Percentiles rank a stretch among this genome's conserved stretches.
Evolutionary conservation across 2,329 filamentous ascomycete genomes (phyloP).

Genomic region (Aspergillus fumigatus): DNA sequence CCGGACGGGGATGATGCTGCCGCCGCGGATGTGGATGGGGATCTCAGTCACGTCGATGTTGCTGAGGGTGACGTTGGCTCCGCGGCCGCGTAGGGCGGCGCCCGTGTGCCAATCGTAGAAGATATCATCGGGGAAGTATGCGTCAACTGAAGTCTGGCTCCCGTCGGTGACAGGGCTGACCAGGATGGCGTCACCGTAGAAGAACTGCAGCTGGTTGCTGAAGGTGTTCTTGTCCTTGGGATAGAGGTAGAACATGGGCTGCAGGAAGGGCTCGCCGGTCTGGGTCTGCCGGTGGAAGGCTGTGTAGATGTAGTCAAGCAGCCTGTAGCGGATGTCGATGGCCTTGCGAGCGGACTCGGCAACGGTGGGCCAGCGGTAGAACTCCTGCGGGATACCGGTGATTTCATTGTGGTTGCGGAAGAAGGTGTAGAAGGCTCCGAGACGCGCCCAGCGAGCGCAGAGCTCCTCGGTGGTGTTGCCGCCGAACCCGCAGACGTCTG

Average conservation of each 20-base stretch:
- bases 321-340: conserved; percentile 67
- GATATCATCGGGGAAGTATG: conserved; percentile 54
- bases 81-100: conserved; percentile 43
- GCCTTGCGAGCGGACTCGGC: conserved; percentile 61
- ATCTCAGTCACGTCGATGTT: conserved; percentile 51
- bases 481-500: conserved; percentile 74
- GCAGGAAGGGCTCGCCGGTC: conserved; percentile 61
- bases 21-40: conserved; percentile 60
- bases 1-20: conserved; percentile 56
- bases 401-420: conserved; percentile 68
- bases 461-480: conserved; percentile 62
- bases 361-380: conserved; percentile 65
- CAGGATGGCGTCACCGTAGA: conserved; percentile 54
- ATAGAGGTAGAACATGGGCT: conserved; percentile 70
- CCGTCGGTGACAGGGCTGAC: conserved; percentile 54
- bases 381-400: conserved; percentile 58
- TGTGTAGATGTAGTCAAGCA: conserved; percentile 79
- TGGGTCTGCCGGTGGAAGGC: conserved; percentile 57
- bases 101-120: conserved; percentile 61
- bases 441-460: conserved; percentile 69
- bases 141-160: conserved; percentile 48
- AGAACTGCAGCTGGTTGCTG: conserved; percentile 52
- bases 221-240: conserved; percentile 53
- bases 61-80: conserved; percentile 39
- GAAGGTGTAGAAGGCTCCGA: conserved; percentile 71